phyloP scores from a whole-genome alignment of 202 grass and related monocot genomes.

The Elaeis oleifera region DNA sequence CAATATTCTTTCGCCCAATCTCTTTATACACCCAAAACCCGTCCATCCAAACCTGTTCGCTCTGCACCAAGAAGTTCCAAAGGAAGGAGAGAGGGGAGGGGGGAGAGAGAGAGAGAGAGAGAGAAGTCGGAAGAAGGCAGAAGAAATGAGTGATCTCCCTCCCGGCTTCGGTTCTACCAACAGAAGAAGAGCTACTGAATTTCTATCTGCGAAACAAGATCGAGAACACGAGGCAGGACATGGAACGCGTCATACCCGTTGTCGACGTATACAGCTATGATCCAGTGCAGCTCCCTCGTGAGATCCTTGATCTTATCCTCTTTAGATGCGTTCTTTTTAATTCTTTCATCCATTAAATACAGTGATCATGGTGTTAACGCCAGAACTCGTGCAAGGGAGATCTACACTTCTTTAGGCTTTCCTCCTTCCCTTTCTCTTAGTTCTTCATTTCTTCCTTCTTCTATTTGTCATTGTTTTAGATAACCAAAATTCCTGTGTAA shows the following conservation, averaged over 20 bases:
- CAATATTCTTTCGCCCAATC: too few relatives aligned
- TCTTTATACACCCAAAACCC: too few relatives aligned
- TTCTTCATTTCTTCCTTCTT: too few relatives aligned
- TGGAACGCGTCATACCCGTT: conserved; percentile 69
- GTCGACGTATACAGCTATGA: conserved; percentile 61
- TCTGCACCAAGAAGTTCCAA: background rate
- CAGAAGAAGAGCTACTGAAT: conserved; percentile 78
- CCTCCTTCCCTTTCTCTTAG: too few relatives aligned
- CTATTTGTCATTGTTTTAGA: too few relatives aligned
- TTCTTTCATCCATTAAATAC: too few relatives aligned
- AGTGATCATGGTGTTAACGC: too few relatives aligned
- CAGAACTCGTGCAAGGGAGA: too few relatives aligned
- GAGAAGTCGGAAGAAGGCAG: background rate
- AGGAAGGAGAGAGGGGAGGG: background rate
- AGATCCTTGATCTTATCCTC: background rate
- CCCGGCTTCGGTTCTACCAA: conserved; percentile 79
- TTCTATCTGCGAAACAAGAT: conserved; percentile 94
- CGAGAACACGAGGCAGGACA: conserved; percentile 46
- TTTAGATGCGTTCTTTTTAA: background rate
- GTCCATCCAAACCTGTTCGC: too few relatives aligned
- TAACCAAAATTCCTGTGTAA: too few relatives aligned
- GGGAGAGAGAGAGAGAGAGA: background rate
- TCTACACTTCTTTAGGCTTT: too few relatives aligned
- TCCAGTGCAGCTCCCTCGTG: conserved; percentile 56
- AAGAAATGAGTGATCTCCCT: conserved; percentile 32